These are phyloP conservation scores for Echeveria elegans DNA, from an alignment of 164 flowering plant species.

Conservation along the genomic window DNA sequence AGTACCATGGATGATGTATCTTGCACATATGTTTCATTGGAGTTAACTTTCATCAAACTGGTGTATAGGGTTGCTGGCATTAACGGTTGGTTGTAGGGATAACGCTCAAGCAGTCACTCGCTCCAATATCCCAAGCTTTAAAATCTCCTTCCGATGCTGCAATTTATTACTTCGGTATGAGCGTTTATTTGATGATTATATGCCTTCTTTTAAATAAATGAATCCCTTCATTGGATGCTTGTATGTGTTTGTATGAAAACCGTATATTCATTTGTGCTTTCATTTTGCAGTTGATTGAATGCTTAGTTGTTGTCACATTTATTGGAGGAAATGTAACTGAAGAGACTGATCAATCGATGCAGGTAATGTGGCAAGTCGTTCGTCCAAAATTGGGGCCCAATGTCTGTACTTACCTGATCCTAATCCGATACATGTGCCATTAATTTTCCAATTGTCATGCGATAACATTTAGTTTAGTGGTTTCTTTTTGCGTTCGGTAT, in stretches of 20 bases:
- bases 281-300: conserved; percentile 46
- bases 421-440: neutral
- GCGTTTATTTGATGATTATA: neutral
- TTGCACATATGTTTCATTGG: neutral
- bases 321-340: conserved; percentile 61
- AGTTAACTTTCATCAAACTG: neutral
- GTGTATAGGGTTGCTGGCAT: conserved; percentile 55
- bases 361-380: conserved; percentile 72
- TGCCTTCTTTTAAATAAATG: neutral
- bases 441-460: neutral
- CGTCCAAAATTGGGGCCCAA: conserved; percentile 67
- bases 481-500: neutral
- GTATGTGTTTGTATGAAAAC: neutral
- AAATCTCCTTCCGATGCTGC: conserved; percentile 45
- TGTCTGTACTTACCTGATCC: conserved; percentile 30
- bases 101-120: conserved; percentile 51
- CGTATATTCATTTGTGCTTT: neutral
- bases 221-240: neutral
- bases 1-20: neutral
- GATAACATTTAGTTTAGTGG: neutral
- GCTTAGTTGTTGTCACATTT: conserved; percentile 74
- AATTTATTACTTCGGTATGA: conserved; percentile 44
- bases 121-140: conserved; percentile 51
- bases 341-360: conserved; percentile 65
- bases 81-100: conserved; percentile 64